Percentiles rank a stretch among this genome's conserved stretches.
phyloP scores from a whole-genome alignment of 441 rosid genomes.

The Corymbia citriodora region DNA sequence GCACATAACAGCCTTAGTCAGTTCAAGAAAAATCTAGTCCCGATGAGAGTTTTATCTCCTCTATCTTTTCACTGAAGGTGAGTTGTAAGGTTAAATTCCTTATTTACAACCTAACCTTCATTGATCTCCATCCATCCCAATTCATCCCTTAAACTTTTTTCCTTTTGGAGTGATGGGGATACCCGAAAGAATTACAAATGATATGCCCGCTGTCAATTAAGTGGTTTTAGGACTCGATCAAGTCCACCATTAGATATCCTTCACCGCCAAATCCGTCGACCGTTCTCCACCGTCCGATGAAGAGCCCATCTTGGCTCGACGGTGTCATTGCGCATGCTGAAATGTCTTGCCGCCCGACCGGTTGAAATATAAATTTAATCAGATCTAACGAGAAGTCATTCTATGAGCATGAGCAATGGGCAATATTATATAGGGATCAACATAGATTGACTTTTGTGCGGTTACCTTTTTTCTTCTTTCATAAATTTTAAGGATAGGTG shows the following conservation, averaged over 20 bases:
- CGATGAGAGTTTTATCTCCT: too few species aligned
- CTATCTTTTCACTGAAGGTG: too few species aligned
- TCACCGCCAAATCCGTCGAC: not conserved
- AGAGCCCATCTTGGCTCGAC: not conserved
- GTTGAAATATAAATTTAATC: not conserved
- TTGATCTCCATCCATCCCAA: too few species aligned
- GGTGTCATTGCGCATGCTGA: not conserved
- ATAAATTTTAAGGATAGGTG: not conserved
- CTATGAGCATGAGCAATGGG: not conserved
- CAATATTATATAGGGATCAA: not conserved
- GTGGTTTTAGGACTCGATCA: too few species aligned
- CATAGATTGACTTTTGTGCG: not conserved
- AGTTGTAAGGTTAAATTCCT: too few species aligned
- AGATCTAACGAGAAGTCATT: not conserved
- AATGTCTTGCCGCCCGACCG: not conserved
- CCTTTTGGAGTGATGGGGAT: too few species aligned
- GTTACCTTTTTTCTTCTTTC: accelerated
- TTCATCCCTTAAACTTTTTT: too few species aligned
- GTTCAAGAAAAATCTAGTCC: too few species aligned
- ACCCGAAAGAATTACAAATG: too few species aligned
- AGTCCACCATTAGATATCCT: not conserved
- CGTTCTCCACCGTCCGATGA: not conserved
- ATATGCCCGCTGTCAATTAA: too few species aligned
- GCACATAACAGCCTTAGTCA: too few species aligned
- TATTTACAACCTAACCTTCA: too few species aligned